Evolutionary conservation across 352 stramenopile species (phyloP).

Genomic region (Phytophthora sojae): DNA sequence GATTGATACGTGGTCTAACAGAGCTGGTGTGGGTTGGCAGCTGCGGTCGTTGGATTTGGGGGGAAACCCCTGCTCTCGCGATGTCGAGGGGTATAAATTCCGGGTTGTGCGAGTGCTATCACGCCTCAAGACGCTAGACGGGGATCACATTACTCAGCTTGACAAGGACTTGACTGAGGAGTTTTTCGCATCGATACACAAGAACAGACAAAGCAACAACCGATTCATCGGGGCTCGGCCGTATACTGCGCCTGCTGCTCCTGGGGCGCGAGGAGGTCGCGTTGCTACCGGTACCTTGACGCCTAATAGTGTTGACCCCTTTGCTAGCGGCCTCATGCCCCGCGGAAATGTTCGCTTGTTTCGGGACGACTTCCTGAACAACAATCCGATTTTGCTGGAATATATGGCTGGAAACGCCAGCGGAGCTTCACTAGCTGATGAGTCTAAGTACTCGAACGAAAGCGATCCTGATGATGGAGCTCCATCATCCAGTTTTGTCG

Average conservation of each 20-base stretch:
- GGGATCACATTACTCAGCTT: constrained; percentile 73
- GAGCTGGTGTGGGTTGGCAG: constrained; percentile 28
- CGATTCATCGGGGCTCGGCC: constrained; percentile 38
- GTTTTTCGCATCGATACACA: constrained; percentile 37
- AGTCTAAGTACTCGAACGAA: constrained; percentile 3
- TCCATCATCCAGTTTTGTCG: constrained; percentile 53
- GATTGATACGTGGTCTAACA: neutral
- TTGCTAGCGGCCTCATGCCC: constrained; percentile 68
- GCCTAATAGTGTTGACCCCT: constrained; percentile 48
- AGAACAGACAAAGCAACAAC: constrained; percentile 20
- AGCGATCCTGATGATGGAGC: constrained; percentile 6
- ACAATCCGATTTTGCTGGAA: constrained; percentile 82
- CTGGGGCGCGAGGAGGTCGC: constrained; percentile 16
- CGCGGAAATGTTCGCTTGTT: constrained; percentile 84
- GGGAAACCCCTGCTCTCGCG: constrained; percentile 74
- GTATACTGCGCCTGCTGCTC: constrained; percentile 43
- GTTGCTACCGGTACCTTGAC: neutral
- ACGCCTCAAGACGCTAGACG: constrained; percentile 75
- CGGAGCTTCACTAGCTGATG: constrained; percentile 11
- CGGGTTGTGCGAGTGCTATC: constrained; percentile 64
- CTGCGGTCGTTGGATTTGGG: constrained; percentile 75
- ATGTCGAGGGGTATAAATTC: constrained; percentile 80
- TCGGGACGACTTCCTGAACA: constrained; percentile 88
- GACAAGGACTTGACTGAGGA: constrained; percentile 83
- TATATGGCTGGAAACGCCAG: constrained; percentile 71